phyloP scores from a whole-genome alignment of 805 yeast genomes.

The Teunomyces stri region DNA sequence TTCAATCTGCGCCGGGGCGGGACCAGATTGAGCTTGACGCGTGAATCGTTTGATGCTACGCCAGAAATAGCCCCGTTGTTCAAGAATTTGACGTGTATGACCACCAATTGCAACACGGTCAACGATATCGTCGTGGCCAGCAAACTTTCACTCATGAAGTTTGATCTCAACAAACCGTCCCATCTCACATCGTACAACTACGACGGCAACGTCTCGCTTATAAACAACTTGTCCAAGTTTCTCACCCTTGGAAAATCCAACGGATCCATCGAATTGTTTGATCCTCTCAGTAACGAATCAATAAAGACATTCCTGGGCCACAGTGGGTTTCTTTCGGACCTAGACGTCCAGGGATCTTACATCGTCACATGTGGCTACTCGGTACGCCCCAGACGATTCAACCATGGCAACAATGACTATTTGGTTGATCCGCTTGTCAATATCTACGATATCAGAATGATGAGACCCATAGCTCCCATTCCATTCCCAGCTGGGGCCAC shows the following conservation, averaged over 20 bases:
- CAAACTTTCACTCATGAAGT: conserved; percentile 23
- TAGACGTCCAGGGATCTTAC: conserved; percentile 63
- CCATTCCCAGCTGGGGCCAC: conserved; percentile 90
- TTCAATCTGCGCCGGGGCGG: conserved; percentile 37
- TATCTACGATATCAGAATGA: conserved; percentile 72
- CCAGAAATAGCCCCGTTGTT: conserved; percentile 13
- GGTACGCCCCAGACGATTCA: conserved; percentile 52
- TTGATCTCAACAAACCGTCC: conserved; percentile 33
- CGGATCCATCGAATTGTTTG: conserved; percentile 65
- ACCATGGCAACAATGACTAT: conserved; percentile 18
- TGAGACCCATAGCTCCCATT: conserved; percentile 72
- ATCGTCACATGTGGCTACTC: conserved; percentile 82
- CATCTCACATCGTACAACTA: conserved; percentile 32
- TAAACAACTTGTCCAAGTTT: conserved; percentile 47
- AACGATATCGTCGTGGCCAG: conserved; percentile 32
- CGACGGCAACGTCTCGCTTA: conserved; percentile 41
- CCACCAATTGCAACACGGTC: conserved; percentile 28
- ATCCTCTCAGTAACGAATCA: conserved; percentile 47
- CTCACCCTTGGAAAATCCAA: conserved; percentile 56
- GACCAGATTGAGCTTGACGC: conserved; percentile 16
- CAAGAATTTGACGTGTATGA: conserved; percentile 28
- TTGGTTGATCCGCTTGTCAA: conserved; percentile 75
- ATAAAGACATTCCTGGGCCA: conserved; percentile 59
- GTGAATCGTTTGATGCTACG: conserved; percentile 10
- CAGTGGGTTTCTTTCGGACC: conserved; percentile 58